These are phyloP conservation scores for Candida caryicola DNA, from an alignment of 805 yeast genomes.

Conservation along the genomic window DNA sequence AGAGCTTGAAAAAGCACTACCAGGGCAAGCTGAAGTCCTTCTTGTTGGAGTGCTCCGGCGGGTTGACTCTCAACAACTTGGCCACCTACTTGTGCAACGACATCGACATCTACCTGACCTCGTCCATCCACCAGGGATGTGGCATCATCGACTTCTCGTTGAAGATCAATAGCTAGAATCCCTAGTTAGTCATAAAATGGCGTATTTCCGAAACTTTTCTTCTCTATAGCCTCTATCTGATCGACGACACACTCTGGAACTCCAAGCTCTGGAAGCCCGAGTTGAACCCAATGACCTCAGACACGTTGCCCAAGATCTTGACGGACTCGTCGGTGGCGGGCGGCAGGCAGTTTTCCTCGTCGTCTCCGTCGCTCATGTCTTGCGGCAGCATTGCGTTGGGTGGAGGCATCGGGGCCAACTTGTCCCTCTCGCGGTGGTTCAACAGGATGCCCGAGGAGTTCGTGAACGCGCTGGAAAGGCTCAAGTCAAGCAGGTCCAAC, in stretches of 20 bases:
- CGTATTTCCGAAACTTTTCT: too few relatives aligned
- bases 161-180: constrained; percentile 65
- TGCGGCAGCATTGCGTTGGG: neutral
- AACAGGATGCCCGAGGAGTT: constrained; percentile 30
- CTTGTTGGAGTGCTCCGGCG: constrained; percentile 89
- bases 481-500: too few relatives aligned
- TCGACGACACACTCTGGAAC: constrained; percentile 36
- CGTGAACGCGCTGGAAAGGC: constrained; percentile 23
- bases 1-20: constrained; percentile 58
- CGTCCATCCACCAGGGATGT: constrained; percentile 90
- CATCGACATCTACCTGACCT: constrained; percentile 87
- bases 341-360: constrained; percentile 6
- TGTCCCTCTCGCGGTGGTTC: constrained; percentile 9
- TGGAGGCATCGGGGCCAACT: neutral
- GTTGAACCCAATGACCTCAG: constrained; percentile 41
- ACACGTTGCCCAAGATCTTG: constrained; percentile 32
- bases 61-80: constrained; percentile 70
- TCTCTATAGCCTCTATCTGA: constrained; percentile 23
- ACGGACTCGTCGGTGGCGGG: constrained; percentile 22
- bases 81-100: constrained; percentile 65
- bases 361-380: constrained; percentile 11
- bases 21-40: constrained; percentile 44
- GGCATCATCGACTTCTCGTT: constrained; percentile 79
- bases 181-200: too few relatives aligned
- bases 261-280: constrained; percentile 41